These are phyloP conservation scores for Aquanectria penicillioides DNA, from an alignment of 2,329 filamentous ascomycete genomes.

Conservation along the genomic window DNA sequence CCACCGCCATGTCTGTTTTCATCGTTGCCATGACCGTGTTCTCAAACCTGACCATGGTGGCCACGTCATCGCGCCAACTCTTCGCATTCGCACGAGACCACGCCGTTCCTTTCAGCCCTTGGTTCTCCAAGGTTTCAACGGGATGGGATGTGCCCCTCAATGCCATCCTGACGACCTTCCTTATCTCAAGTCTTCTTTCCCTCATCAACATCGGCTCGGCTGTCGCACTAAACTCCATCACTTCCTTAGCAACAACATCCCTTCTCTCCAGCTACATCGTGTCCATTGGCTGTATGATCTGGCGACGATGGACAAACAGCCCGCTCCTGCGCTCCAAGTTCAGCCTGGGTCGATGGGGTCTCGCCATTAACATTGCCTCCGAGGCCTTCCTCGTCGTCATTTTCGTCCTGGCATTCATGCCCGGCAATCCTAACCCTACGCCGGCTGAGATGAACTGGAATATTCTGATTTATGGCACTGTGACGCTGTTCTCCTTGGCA, in stretches of 20 bases:
- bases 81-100: conserved; percentile 36
- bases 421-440: conserved; percentile 28
- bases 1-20: conserved; percentile 32
- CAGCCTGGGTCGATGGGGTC: conserved; percentile 28
- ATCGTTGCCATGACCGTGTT: conserved; percentile 36
- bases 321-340: conserved; percentile 31
- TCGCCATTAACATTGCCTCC: conserved; percentile 29
- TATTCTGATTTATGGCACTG: conserved; percentile 25
- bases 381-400: conserved; percentile 31
- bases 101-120: conserved; percentile 33
- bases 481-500: conserved; percentile 18
- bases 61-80: conserved; percentile 34
- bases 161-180: conserved; percentile 31
- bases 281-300: conserved; percentile 37
- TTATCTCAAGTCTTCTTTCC: conserved; percentile 29
- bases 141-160: conserved; percentile 35
- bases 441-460: conserved; percentile 36
- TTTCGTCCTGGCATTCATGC: conserved; percentile 36
- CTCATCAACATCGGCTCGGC: conserved; percentile 37
- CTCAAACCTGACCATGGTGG: conserved; percentile 36
- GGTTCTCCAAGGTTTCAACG: conserved; percentile 29
- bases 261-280: conserved; percentile 36
- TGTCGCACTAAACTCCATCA: conserved; percentile 31
- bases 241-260: conserved; percentile 29
- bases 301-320: conserved; percentile 27